Base-by-base conservation (phyloP, 345 rosid species). In the Citrus unshiu region DNA sequence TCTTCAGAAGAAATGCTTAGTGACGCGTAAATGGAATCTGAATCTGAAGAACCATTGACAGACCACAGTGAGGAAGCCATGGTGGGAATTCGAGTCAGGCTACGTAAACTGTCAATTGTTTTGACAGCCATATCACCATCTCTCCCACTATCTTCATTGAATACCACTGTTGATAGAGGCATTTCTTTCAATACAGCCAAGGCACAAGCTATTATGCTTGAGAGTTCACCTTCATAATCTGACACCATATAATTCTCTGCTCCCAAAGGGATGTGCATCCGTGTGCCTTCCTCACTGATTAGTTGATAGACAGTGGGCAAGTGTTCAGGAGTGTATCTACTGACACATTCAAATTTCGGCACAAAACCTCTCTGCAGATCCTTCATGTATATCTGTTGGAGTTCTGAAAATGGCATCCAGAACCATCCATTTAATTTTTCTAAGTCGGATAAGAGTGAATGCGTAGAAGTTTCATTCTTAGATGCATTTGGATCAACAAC, bases 191-290 rank as follows among this genome's bases (percentile, higher is more conserved):
- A 68, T 80, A 86, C 83, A 57, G 92, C 87, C 84, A 96, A 80
- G 9, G 97, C 97, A 67, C 97, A 96, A 78, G 98, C 97, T 78
- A 96, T 96, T 68, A 94, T 75, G 82, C 98, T 96, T 13, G 99
- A 94, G 79, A 94, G 87, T 83, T 96, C 99, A 66, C 91, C 94
- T 74, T 96, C 99, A 77, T 86, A 89, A 83, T 94, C 98, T 13
- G 95, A 91, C 79, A 96, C 87, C 8, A 96, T 76, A 74, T 83
- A 86, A 62, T 83, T 76, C 75, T 88, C 87, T 40, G 79, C 84
- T 65, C 83, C 88, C 64, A 94, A 77, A 51, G 94, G 93, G 64
- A 94, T 80, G 82, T 88, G 98, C 59, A 94, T 83, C 89, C 97
- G 90, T 74, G 87, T 79, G 18, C 90, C 83, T 91, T 94, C 99